Evolutionary conservation across 1,284 basidiomycete species (phyloP), one percentile per base, ranked within the genome.

Genomic region (Thecaphora thlaspeos): DNA sequence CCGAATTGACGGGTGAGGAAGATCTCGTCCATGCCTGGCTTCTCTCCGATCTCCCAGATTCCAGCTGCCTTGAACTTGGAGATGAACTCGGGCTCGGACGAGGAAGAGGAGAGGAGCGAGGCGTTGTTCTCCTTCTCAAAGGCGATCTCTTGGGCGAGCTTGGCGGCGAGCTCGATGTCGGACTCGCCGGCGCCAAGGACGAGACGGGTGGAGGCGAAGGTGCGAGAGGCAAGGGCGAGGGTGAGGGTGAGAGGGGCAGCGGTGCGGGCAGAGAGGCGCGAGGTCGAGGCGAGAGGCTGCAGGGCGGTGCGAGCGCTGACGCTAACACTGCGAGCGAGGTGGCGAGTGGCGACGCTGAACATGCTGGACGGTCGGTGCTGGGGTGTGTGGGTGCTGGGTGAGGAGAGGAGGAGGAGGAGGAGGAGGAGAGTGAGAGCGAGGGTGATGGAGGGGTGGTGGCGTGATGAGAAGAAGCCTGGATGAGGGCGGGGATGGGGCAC

Each of bases 1-100:
- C 91, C 93, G 77, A 92, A 97, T 68, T 86, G 87, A 61, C 93
- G 86, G 28, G 81, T 82, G 30, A 98, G 80, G 19, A 84, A 81
- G 34, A 97, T 85, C 78, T 96, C 93, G 79, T 96, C 93, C 42
- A 85, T 84, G 30, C 88, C 89, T 8, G 81, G 68, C 26, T 79
- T 78, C 76, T 95, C 90, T 61, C 85, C 82, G 68, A 97, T 84
- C 85, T 91, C 68, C 75, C 93, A 96, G 21, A 88, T 79, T 30
- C 88, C 87, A 67, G 86, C 82, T 42, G 80, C 80, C 77, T 86
- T 85, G 83, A 96, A 91, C 23, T 83, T 79, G 71, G 83, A 83
- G 70, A 97, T 78, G 78, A 91, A 94, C 28, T 87, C 87, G 21
- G 91, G 91, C 51, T 80, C 78, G 14, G 58, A 45, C 41, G 83